Conservation (phyloP, 1,139 yeast species). For the Diutina catenulata region DNA sequence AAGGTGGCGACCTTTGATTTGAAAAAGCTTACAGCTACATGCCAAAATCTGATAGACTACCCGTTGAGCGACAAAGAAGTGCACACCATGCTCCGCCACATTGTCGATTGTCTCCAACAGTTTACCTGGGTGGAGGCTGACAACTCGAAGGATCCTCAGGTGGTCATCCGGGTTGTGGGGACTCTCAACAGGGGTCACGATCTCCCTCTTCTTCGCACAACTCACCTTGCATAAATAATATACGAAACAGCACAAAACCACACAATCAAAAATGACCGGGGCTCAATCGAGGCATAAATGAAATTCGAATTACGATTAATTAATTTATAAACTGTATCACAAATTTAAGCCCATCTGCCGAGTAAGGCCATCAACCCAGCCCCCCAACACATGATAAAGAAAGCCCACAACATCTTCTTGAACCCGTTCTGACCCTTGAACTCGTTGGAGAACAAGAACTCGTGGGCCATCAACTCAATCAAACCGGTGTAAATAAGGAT, state of each 20-base stretch:
- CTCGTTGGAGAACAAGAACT: conserved; percentile 61
- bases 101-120: neutral
- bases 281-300: too few relatives aligned
- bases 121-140: neutral
- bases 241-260: too few relatives aligned
- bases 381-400: conserved; percentile 45
- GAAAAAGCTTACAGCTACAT: neutral
- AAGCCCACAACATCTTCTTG: conserved; percentile 24
- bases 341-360: conserved; percentile 70
- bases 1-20: neutral
- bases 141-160: neutral
- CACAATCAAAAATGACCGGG: too few relatives aligned
- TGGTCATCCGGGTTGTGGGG: neutral
- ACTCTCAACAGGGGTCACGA: neutral
- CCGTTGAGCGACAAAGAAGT: neutral
- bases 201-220: too few relatives aligned
- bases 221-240: too few relatives aligned
- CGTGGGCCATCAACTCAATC: conserved; percentile 83
- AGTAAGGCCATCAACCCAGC: conserved; percentile 78
- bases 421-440: conserved; percentile 40
- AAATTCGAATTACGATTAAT: conserved; percentile 18
- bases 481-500: conserved; percentile 76
- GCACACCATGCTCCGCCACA: neutral
- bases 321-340: conserved; percentile 7
- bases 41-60: neutral